Conservation (phyloP, 805 yeast genomes). For the Kurtzmaniella cleridarum region DNA sequence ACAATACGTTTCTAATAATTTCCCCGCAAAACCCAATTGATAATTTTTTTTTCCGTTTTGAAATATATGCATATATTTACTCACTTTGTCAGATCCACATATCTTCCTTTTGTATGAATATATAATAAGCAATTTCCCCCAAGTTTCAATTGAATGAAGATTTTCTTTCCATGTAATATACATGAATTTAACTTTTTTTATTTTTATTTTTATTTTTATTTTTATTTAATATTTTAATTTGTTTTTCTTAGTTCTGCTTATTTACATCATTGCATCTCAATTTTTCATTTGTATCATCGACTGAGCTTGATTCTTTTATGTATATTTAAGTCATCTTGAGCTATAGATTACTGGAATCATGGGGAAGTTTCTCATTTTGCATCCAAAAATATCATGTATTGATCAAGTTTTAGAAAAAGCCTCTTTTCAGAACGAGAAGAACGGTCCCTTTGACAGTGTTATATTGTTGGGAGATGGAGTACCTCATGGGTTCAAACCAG, state of each 20-base stretch:
- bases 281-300: background rate
- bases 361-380: slow-evolving; percentile 37
- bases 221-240: background rate
- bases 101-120: too few relatives aligned
- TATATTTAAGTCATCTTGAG: background rate
- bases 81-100: too few relatives aligned
- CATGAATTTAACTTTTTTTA: too few relatives aligned
- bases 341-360: background rate
- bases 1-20: too few relatives aligned
- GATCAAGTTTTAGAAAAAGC: slow-evolving; percentile 42
- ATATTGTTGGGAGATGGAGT: slow-evolving; percentile 47
- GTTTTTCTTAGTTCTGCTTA: background rate
- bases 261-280: background rate
- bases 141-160: too few relatives aligned
- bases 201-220: background rate
- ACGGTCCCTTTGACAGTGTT: slow-evolving; percentile 62
- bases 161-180: too few relatives aligned
- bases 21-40: too few relatives aligned
- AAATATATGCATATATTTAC: too few relatives aligned
- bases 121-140: too few relatives aligned
- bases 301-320: background rate
- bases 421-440: slow-evolving; percentile 45
- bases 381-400: slow-evolving; percentile 39
- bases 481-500: slow-evolving; percentile 12
- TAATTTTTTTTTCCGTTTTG: too few relatives aligned